Evolutionary conservation across 495 filamentous ascomycete genomes (phyloP).

Genomic region (Penicillium manginii): DNA sequence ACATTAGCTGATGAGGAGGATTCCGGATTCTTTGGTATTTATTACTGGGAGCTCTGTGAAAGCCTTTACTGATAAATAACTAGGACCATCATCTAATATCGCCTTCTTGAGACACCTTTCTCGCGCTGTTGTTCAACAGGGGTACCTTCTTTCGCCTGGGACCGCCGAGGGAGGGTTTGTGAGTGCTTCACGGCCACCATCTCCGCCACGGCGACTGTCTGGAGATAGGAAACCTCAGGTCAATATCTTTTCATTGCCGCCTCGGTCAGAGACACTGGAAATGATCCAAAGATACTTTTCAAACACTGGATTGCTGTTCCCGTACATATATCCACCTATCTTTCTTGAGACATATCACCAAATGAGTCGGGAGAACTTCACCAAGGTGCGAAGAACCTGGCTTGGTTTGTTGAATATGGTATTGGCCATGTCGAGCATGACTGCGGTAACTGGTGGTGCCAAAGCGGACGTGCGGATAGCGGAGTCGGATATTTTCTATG

Average conservation of each 20-base stretch:
- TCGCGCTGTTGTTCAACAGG: slow-evolving; percentile 25
- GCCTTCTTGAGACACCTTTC: slow-evolving; percentile 47
- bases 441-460: slow-evolving; percentile 38
- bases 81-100: slow-evolving; percentile 55
- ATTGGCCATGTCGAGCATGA: slow-evolving; percentile 71
- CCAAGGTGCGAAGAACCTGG: slow-evolving; percentile 54
- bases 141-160: slow-evolving; percentile 8
- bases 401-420: slow-evolving; percentile 75
- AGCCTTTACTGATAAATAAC: slow-evolving; percentile 10
- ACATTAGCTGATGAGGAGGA: slow-evolving; percentile 48
- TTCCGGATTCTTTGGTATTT: slow-evolving; percentile 50
- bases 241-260: slow-evolving; percentile 31
- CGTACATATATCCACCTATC: slow-evolving; percentile 40
- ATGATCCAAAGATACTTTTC: slow-evolving; percentile 42
- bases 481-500: slow-evolving; percentile 44
- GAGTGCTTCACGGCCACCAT: slow-evolving; percentile 28
- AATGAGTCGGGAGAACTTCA: slow-evolving; percentile 34
- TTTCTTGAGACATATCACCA: slow-evolving; percentile 43
- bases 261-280: slow-evolving; percentile 18
- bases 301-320: slow-evolving; percentile 46
- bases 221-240: slow-evolving; percentile 3
- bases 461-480: slow-evolving; percentile 18
- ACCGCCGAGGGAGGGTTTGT: slow-evolving; percentile 25
- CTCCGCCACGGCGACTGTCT: slow-evolving; percentile 7
- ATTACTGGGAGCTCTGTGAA: background rate